phyloP scores from a whole-genome alignment of 179 eudicot species.

The Amaranthus tricolor region DNA sequence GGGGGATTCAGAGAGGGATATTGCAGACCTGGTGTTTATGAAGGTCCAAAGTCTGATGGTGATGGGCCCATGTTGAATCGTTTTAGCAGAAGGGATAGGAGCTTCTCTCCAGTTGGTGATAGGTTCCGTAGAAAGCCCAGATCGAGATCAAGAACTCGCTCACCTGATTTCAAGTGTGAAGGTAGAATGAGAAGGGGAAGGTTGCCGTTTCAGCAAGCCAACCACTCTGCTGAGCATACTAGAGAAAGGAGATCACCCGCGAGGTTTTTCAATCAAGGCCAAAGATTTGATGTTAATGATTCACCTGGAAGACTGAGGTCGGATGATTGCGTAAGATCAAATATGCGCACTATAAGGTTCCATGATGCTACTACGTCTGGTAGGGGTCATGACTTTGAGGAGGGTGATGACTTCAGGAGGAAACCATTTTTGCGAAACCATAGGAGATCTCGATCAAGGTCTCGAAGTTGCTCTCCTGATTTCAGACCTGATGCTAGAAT shows the following conservation, averaged over 20 bases:
- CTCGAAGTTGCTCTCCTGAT: conserved; percentile 41
- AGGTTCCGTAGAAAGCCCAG: conserved; percentile 46
- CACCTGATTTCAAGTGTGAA: conserved; percentile 50
- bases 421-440: conserved; percentile 28
- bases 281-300: conserved; percentile 24
- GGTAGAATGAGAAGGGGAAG: conserved; percentile 31
- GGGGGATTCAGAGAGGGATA: conserved; percentile 45
- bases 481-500: conserved; percentile 50
- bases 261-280: conserved; percentile 23
- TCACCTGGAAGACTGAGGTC: conserved; percentile 30
- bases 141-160: conserved; percentile 69
- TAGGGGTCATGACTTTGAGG: conserved; percentile 25
- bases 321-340: conserved; percentile 26
- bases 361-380: conserved; percentile 21
- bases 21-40: conserved; percentile 35
- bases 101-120: conserved; percentile 45
- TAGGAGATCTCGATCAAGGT: conserved; percentile 43
- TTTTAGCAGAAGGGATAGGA: conserved; percentile 42
- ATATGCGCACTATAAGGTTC: conserved; percentile 30
- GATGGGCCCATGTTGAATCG: conserved; percentile 33
- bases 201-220: conserved; percentile 30
- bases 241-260: conserved; percentile 32
- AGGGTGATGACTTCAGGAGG: conserved; percentile 22
- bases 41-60: conserved; percentile 26
- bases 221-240: conserved; percentile 23